Evolutionary conservation across 2,329 filamentous ascomycete species (phyloP).

Genomic region (Coniochaeta hoffmannii): DNA sequence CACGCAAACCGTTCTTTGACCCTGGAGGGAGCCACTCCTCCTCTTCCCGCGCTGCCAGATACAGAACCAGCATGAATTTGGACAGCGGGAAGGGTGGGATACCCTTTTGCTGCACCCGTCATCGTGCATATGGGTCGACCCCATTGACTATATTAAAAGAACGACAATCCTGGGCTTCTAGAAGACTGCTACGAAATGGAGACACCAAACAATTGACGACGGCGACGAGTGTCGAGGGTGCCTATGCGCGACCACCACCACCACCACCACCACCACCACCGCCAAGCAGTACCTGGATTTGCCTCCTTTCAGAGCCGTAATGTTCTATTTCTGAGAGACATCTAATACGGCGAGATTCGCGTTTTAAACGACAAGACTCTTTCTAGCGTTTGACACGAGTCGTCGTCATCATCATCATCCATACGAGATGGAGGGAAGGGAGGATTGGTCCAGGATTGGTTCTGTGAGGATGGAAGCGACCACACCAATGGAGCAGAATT

Average conservation of each 20-base stretch:
- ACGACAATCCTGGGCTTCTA: neutral
- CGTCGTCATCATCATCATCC: constrained; percentile 3
- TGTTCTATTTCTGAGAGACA: no score
- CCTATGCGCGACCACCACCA: no score
- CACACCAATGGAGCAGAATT: no score
- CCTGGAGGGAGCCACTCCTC: neutral
- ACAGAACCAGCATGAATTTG: neutral
- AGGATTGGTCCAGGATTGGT: no score
- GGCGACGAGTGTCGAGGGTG: neutral
- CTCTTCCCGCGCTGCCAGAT: neutral
- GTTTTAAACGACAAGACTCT: no score
- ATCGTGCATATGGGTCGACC: neutral
- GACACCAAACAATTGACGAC: neutral
- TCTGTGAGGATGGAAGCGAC: no score
- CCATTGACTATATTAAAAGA: neutral
- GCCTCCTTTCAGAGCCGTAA: no score
- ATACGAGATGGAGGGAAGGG: neutral
- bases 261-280: no score
- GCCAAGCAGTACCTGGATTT: no score
- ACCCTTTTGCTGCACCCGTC: neutral
- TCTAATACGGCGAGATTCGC: no score
- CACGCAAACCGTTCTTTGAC: neutral
- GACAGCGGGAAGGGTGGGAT: neutral
- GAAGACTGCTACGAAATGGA: neutral
- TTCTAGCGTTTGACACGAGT: neutral